Conservation (phyloP, 768 basidiomycete genomes). For the Mycena olivaceomarginata region DNA sequence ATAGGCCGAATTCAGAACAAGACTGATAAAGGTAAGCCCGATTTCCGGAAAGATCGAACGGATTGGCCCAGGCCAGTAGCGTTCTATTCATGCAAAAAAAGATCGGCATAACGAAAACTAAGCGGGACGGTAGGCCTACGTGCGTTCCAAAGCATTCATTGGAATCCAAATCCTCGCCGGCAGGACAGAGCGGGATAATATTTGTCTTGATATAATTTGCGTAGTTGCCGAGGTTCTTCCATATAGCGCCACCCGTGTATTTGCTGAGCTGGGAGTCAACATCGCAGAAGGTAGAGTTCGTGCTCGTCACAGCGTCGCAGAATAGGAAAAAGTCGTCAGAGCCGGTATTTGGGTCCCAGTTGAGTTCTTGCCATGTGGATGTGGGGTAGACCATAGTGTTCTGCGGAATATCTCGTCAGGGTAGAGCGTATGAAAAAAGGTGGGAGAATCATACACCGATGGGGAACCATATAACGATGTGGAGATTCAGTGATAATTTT, state of each 20-base stretch:
- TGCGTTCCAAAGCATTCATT: constrained; percentile 38
- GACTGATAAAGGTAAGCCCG: constrained; percentile 37
- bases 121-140: constrained; percentile 12
- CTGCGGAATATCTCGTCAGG: neutral
- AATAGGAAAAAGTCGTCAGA: constrained; percentile 33
- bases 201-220: constrained; percentile 35
- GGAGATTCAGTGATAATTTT: too few species aligned
- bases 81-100: constrained; percentile 23
- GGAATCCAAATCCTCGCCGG: constrained; percentile 35
- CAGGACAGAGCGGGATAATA: constrained; percentile 33
- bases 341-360: constrained; percentile 20
- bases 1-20: constrained; percentile 26
- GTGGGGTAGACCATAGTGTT: constrained; percentile 25
- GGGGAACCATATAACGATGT: too few species aligned
- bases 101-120: constrained; percentile 17
- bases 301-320: constrained; percentile 32
- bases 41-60: constrained; percentile 33
- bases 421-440: neutral
- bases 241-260: constrained; percentile 25
- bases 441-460: too few species aligned
- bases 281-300: constrained; percentile 30
- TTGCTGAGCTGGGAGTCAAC: constrained; percentile 35
- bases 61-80: constrained; percentile 22
- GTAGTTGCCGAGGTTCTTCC: constrained; percentile 38
- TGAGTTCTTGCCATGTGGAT: constrained; percentile 33